Base-by-base conservation (phyloP, 1,139 yeast genomes). In the Candida frijolesensis region DNA sequence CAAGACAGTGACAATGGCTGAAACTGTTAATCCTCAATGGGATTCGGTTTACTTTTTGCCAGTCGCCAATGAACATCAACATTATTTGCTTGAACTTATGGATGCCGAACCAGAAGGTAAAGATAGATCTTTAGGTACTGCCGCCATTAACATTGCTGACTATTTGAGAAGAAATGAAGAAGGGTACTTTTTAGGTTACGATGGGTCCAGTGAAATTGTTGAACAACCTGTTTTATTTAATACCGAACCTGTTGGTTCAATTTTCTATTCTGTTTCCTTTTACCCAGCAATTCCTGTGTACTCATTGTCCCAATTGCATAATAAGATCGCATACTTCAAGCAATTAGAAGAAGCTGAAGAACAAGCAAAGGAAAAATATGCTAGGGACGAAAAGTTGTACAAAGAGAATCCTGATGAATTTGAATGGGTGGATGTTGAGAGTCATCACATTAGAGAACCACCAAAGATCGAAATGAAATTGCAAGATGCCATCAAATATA, bases 31-130 rank as follows among this genome's bases (percentile, higher is more conserved):
- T 49, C 92, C 94, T 2, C 60, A 64, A 25, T 87, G 78, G 67
- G 76, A 85, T 60, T 73, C 77, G 47, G 85, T 81, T n/a, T 71
- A 76, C 46, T 87, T 79, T 63, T 64, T 87, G 50, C 89, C 94
- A 9, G 74, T 87, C 48, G 66, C 76, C n/a, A 82, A 85, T 47
- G 83, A 78, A 51, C 80, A 79, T 61, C 89, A 85, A 65, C 83
- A 76, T 56, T 67, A 84, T 51, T 69, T 80, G 47, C 61, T 87
- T 42, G 82, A 83, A 55, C 68, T 85, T 46, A 78, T 81, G 79
- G 94, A 87, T 67, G 84, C 80, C 49, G 90, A 87, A 64, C 74
- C 76, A 19, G 78, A 80, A 48, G 82, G 80, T 22, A 78, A 82
- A 52, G 91, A 87, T 64, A 78, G 91, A 62, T 62, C 79, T 1